Conservation (phyloP, 805 yeast species). For the Candida sonorensis region DNA sequence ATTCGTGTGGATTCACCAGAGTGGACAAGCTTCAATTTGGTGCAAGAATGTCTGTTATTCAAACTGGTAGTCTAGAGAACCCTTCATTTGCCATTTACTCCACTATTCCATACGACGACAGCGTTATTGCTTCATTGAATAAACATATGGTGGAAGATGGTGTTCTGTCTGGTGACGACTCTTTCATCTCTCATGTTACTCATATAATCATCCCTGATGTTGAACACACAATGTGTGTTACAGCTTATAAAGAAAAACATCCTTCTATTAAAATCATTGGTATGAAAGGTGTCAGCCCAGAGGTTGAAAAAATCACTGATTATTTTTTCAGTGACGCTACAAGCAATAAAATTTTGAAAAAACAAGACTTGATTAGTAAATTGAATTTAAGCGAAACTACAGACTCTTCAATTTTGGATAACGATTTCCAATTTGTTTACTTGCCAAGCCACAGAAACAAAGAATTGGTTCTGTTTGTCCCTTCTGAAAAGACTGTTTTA, state of each 20-base stretch:
- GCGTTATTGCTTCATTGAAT: slow-evolving; percentile 34
- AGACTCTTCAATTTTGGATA: slow-evolving; percentile 25
- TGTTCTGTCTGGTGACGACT: slow-evolving; percentile 26
- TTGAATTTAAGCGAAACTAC: slow-evolving; percentile 25
- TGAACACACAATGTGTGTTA: slow-evolving; percentile 61
- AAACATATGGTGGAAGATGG: slow-evolving; percentile 17
- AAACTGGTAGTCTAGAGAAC: slow-evolving; percentile 19
- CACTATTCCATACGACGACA: slow-evolving; percentile 48
- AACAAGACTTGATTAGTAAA: slow-evolving; percentile 24
- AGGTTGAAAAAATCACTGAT: slow-evolving; percentile 33
- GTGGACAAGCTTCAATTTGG: slow-evolving; percentile 27
- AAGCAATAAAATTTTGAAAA: slow-evolving; percentile 31
- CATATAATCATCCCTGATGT: slow-evolving; percentile 55
- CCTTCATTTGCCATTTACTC: slow-evolving; percentile 44
- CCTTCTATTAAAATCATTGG: slow-evolving; percentile 52
- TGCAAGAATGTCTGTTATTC: slow-evolving; percentile 33
- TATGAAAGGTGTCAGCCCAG: slow-evolving; percentile 34
- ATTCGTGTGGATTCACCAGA: slow-evolving; percentile 31
- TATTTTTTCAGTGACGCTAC: slow-evolving; percentile 28
- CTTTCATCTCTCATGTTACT: slow-evolving; percentile 31
- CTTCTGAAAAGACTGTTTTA: slow-evolving; percentile 38
- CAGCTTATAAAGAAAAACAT: slow-evolving; percentile 40
- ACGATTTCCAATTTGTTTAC: slow-evolving; percentile 47
- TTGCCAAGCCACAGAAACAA: slow-evolving; percentile 51
- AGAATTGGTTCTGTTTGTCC: slow-evolving; percentile 49